Conservation (phyloP, 2,329 filamentous ascomycete species). For the Clonostachys rhizophaga region DNA sequence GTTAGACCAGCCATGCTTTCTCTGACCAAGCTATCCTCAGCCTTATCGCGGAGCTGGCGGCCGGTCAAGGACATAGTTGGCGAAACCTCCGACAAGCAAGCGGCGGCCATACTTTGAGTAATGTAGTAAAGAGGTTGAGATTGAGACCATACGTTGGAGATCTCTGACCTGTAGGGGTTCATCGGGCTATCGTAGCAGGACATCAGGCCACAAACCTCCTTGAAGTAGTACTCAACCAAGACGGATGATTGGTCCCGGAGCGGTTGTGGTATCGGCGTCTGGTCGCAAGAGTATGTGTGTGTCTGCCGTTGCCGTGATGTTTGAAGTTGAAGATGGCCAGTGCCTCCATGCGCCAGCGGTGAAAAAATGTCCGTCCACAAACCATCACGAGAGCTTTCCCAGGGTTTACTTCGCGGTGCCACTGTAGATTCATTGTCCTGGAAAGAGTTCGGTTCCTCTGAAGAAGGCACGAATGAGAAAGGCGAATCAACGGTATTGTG, state of each 20-base stretch:
- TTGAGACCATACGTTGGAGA: slow-evolving; percentile 51
- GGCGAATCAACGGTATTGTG: no score
- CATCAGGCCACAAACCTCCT: slow-evolving; percentile 55
- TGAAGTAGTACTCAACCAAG: slow-evolving; percentile 60
- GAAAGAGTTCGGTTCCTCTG: no score
- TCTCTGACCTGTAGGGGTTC: slow-evolving; percentile 56
- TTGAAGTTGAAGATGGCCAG: no score
- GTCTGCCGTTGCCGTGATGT: no score
- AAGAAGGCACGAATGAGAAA: no score
- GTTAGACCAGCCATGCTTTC: slow-evolving; percentile 23
- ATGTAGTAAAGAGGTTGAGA: slow-evolving; percentile 54
- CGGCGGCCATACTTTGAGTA: slow-evolving; percentile 61
- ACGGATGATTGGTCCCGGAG: slow-evolving; percentile 40
- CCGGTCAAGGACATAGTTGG: slow-evolving; percentile 43
- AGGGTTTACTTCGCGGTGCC: no score
- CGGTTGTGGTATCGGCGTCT: not conserved
- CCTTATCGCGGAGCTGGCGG: slow-evolving; percentile 35
- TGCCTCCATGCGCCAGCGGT: no score
- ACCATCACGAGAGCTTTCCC: no score
- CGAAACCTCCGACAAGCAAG: slow-evolving; percentile 49
- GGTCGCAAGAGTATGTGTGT: no score
- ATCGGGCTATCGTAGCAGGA: slow-evolving; percentile 60
- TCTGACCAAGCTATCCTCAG: slow-evolving; percentile 36
- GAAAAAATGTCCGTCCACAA: no score
- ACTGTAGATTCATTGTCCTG: no score